Evolutionary conservation across 805 yeast genomes (phyloP).

Genomic region (Hanseniaspora meyeri): DNA sequence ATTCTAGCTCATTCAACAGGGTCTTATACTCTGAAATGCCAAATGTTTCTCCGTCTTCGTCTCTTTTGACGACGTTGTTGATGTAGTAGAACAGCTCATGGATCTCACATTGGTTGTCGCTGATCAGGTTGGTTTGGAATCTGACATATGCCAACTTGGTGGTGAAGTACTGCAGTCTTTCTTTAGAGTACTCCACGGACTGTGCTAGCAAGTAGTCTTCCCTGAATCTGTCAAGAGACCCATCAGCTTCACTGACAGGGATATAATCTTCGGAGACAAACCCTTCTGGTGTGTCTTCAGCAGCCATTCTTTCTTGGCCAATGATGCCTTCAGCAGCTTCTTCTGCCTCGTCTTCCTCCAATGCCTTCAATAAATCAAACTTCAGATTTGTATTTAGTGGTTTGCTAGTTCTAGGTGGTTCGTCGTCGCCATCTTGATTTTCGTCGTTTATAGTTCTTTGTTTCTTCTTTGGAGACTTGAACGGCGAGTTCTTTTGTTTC

Average conservation of each 20-base stretch:
- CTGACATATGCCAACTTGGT: background rate
- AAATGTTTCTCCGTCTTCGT: background rate
- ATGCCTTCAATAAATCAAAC: background rate
- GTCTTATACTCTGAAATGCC: background rate
- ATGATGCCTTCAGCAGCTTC: background rate
- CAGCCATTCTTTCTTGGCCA: background rate
- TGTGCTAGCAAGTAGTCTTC: slow-evolving; percentile 32
- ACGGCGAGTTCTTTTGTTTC: slow-evolving; percentile 20
- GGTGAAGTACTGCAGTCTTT: background rate
- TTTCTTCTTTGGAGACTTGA: slow-evolving; percentile 28
- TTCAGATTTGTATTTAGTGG: background rate
- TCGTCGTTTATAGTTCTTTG: slow-evolving; percentile 13
- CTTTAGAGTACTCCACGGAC: slow-evolving; percentile 15
- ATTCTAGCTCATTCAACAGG: background rate
- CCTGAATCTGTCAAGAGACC: background rate
- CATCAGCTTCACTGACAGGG: background rate
- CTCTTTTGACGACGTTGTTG: background rate
- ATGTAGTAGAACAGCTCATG: background rate
- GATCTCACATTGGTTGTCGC: background rate
- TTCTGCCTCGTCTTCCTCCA: slow-evolving; percentile 4
- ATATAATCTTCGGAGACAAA: background rate
- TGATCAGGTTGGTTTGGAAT: background rate
- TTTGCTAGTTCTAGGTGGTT: background rate
- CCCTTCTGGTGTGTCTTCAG: background rate
- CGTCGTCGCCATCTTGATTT: background rate